Conservation (phyloP, 2,329 filamentous ascomycete genomes). For the Xylariaceae sp. region DNA sequence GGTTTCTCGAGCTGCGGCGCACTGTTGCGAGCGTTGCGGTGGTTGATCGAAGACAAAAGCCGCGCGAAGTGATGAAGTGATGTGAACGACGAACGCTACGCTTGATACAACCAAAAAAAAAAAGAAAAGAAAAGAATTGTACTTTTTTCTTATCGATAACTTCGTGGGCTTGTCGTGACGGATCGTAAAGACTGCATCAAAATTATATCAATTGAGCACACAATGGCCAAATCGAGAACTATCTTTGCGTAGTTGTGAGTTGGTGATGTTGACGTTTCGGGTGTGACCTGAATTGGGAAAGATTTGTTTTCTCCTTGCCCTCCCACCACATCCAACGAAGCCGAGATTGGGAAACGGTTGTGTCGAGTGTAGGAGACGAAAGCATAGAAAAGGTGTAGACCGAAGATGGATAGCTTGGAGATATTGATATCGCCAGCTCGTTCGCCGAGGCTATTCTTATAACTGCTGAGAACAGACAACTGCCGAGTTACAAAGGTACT, state of each 20-base stretch:
- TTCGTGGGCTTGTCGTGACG: slow-evolving; percentile 20
- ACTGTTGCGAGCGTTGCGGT: background rate
- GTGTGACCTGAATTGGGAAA: background rate
- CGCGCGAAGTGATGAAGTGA: background rate
- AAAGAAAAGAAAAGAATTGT: background rate
- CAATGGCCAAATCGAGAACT: slow-evolving; percentile 9
- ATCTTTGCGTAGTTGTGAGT: slow-evolving; percentile 8
- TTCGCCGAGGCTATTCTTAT: background rate
- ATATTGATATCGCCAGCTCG: background rate
- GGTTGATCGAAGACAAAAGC: background rate
- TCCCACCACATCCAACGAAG: background rate
- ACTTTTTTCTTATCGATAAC: slow-evolving; percentile 8
- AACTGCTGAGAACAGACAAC: background rate
- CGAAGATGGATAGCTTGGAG: background rate
- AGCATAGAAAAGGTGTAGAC: background rate
- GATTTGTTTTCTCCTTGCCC: background rate
- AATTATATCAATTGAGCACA: slow-evolving; percentile 20
- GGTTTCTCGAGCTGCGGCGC: background rate
- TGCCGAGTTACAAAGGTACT: background rate
- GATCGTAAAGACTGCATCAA: slow-evolving; percentile 22
- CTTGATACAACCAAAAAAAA: background rate
- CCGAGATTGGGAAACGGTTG: slow-evolving; percentile 8
- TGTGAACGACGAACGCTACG: slow-evolving; percentile 5
- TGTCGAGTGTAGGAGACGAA: slow-evolving; percentile 10
- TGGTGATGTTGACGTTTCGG: background rate